These are phyloP conservation scores for Aspergillus sp. DNA, from an alignment of 2,329 filamentous ascomycete species.

Conservation along the genomic window DNA sequence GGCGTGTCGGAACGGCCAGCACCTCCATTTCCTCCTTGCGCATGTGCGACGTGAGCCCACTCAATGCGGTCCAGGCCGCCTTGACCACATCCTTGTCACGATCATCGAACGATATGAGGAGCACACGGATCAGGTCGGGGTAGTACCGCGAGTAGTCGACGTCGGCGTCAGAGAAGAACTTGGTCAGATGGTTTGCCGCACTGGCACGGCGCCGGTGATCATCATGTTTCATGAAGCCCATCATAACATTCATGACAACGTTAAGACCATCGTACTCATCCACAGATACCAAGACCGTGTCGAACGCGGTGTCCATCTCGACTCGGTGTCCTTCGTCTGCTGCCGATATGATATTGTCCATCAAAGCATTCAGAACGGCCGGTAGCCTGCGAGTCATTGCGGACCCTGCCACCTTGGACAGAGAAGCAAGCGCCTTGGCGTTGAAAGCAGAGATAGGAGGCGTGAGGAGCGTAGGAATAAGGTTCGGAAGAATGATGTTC, in stretches of 20 bases:
- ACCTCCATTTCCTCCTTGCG: slow-evolving; percentile 98
- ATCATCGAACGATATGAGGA: slow-evolving; percentile 90
- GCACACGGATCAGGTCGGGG: slow-evolving; percentile 81
- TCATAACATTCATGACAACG: slow-evolving; percentile 86
- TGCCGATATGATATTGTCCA: slow-evolving; percentile 74
- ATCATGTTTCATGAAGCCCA: slow-evolving; percentile 80
- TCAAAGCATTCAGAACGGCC: slow-evolving; percentile 81
- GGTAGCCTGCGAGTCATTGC: slow-evolving; percentile 87
- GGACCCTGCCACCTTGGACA: slow-evolving; percentile 81
- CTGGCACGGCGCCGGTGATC: slow-evolving; percentile 75
- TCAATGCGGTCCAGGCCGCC: slow-evolving; percentile 78
- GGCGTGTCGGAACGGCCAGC: slow-evolving; percentile 74
- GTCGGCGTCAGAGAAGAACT: slow-evolving; percentile 71
- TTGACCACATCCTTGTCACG: slow-evolving; percentile 75
- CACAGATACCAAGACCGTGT: slow-evolving; percentile 81
- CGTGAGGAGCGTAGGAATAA: slow-evolving; percentile 84
- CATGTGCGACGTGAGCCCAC: slow-evolving; percentile 75
- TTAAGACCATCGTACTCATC: slow-evolving; percentile 96
- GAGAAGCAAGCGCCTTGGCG: slow-evolving; percentile 80
- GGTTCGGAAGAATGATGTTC: slow-evolving; percentile 91
- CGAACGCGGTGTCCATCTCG: slow-evolving; percentile 73
- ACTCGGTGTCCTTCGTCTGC: slow-evolving; percentile 63
- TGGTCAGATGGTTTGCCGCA: slow-evolving; percentile 69
- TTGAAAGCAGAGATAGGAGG: slow-evolving; percentile 92
- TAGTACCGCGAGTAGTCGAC: slow-evolving; percentile 94